Conservation (phyloP, 176 grass and related monocot genomes). For the Otatea glauca region DNA sequence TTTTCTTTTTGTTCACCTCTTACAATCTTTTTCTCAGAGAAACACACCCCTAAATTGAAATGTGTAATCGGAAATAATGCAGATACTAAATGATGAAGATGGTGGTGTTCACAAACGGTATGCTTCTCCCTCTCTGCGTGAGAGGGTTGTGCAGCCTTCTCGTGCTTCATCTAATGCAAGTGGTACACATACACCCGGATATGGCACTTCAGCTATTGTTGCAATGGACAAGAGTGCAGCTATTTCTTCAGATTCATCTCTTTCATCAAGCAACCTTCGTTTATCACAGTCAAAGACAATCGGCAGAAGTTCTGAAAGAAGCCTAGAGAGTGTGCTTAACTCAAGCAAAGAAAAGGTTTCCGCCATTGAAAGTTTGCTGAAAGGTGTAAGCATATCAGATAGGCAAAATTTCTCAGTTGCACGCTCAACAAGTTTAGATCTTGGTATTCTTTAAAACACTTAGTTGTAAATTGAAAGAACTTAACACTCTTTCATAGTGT, state of each 20-base stretch:
- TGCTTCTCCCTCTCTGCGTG: constrained; percentile 88
- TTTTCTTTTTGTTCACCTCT: constrained; percentile 9
- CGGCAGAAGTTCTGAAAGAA: constrained; percentile 76
- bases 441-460: constrained; percentile 71
- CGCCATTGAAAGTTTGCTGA: constrained; percentile 98
- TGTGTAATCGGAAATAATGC: constrained; percentile 36
- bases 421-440: constrained; percentile 89
- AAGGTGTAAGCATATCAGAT: constrained; percentile 70
- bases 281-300: constrained; percentile 76
- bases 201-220: constrained; percentile 94
- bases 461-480: constrained; percentile 46
- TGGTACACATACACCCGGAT: constrained; percentile 66
- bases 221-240: constrained; percentile 92
- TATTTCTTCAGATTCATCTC: constrained; percentile 69
- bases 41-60: constrained; percentile 18
- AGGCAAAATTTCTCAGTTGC: constrained; percentile 76
- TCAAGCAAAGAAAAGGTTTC: constrained; percentile 99
- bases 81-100: constrained; percentile 98
- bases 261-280: constrained; percentile 67
- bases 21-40: background rate
- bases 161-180: constrained; percentile 63
- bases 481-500: constrained; percentile 9
- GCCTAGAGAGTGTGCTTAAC: constrained; percentile 87
- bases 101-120: constrained; percentile 92
- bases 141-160: constrained; percentile 70